Conservation (phyloP, 164 flowering plant genomes). For the Akebia trifoliata region DNA sequence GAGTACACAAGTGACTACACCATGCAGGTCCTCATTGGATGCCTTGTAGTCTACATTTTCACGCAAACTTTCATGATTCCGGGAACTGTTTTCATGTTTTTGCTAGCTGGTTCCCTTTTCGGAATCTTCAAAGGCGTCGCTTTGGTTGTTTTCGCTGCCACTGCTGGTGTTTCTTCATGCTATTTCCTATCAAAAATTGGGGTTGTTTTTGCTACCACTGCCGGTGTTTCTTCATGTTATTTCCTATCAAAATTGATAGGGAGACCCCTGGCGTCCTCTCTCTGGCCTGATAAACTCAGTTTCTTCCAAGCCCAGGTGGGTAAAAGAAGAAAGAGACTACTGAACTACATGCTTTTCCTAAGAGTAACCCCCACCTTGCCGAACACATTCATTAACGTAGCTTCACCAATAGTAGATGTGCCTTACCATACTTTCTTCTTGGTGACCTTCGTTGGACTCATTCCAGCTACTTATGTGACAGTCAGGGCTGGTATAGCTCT, state of each 20-base stretch:
- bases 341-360: no score
- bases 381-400: no score
- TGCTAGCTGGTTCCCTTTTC: slow-evolving; percentile 91
- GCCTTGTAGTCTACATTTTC: slow-evolving; percentile 70
- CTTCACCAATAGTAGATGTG: slow-evolving; percentile 82
- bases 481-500: no score
- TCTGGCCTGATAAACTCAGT: no score
- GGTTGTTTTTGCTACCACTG: slow-evolving; percentile 84
- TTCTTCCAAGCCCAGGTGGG: slow-evolving; percentile 90
- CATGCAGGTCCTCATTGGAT: slow-evolving; percentile 70
- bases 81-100: slow-evolving; percentile 86
- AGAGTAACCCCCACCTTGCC: no score
- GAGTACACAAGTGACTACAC: slow-evolving; percentile 85
- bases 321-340: slow-evolving; percentile 52
- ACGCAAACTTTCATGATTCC: slow-evolving; percentile 99
- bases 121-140: slow-evolving; percentile 82
- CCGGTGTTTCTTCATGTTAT: slow-evolving; percentile 92
- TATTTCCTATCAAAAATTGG: no score
- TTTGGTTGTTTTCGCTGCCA: slow-evolving; percentile 79
- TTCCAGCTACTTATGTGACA: slow-evolving; percentile 89
- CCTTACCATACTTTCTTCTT: slow-evolving; percentile 81
- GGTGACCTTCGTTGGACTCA: slow-evolving; percentile 72
- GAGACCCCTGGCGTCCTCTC: slow-evolving; percentile 58
- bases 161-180: slow-evolving; percentile 94
- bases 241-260: slow-evolving; percentile 88